phyloP scores from a whole-genome alignment of 2,329 filamentous ascomycete species.

The Diatrype stigma region DNA sequence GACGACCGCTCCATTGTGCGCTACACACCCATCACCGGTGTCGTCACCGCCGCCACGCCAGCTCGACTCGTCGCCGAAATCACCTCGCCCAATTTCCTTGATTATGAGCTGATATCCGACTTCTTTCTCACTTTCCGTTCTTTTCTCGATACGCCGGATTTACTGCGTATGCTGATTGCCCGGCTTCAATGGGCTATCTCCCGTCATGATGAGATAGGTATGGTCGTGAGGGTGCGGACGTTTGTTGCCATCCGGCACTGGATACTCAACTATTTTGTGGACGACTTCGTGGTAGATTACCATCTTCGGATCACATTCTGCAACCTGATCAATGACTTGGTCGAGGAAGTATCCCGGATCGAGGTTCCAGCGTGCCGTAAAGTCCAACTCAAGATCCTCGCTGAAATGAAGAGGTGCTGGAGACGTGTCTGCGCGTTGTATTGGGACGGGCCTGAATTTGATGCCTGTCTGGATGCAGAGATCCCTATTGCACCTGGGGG shows the following conservation, averaged over 20 bases:
- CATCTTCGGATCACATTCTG: slow-evolving; percentile 75
- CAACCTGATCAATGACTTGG: slow-evolving; percentile 67
- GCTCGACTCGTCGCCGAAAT: slow-evolving; percentile 92
- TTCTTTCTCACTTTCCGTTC: slow-evolving; percentile 95
- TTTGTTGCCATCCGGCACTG: slow-evolving; percentile 96
- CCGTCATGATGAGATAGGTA: slow-evolving; percentile 75
- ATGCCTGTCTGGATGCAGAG: slow-evolving; percentile 57
- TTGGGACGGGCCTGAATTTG: slow-evolving; percentile 74
- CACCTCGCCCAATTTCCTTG: slow-evolving; percentile 89
- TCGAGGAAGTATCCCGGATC: slow-evolving; percentile 46
- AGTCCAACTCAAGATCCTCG: slow-evolving; percentile 75
- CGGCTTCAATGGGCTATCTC: slow-evolving; percentile 83
- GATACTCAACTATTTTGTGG: slow-evolving; percentile 96
- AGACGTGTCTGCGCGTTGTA: slow-evolving; percentile 82
- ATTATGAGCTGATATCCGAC: slow-evolving; percentile 94
- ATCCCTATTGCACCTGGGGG: slow-evolving; percentile 72
- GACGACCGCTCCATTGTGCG: slow-evolving; percentile 80
- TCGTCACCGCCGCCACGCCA: slow-evolving; percentile 85
- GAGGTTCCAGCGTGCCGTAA: slow-evolving; percentile 39
- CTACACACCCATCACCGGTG: slow-evolving; percentile 65
- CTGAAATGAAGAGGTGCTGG: slow-evolving; percentile 97
- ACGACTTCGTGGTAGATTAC: slow-evolving; percentile 82
- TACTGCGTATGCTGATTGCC: slow-evolving; percentile 80
- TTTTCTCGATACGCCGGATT: slow-evolving; percentile 72
- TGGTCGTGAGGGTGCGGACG: slow-evolving; percentile 90